A percentile compares a stretch with the other conserved stretches of the same genome.
phyloP scores from a whole-genome alignment of 2,329 filamentous ascomycete genomes.

The Talaromyces albobiverticillius region DNA sequence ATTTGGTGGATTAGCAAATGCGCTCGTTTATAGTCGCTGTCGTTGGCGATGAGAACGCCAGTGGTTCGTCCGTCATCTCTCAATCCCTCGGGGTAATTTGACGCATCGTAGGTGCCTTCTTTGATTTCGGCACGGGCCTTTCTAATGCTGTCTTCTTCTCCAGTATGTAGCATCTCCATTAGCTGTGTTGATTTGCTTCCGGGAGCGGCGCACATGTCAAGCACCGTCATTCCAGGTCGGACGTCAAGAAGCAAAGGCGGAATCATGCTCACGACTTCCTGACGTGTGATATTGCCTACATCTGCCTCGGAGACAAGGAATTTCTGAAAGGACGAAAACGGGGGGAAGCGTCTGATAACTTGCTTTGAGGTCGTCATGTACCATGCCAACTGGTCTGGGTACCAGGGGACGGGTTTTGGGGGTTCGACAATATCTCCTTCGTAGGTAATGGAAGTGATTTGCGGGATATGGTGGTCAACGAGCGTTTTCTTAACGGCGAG shows the following conservation, averaged over 20 bases:
- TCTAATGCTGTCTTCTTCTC: conserved; percentile 82
- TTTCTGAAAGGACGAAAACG: conserved; percentile 94
- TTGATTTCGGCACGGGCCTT: conserved; percentile 66
- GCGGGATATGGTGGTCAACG: conserved; percentile 82
- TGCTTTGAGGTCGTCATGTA: conserved; percentile 98
- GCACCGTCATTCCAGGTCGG: conserved; percentile 82
- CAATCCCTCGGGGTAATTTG: conserved; percentile 50
- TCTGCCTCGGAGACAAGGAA: conserved; percentile 97
- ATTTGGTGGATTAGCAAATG: conserved; percentile 98
- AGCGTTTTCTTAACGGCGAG: conserved; percentile 85
- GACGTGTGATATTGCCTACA: conserved; percentile 94
- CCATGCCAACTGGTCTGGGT: conserved; percentile 92
- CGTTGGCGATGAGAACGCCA: conserved; percentile 90
- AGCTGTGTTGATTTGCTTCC: conserved; percentile 96
- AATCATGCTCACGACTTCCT: conserved; percentile 99
- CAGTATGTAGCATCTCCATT: conserved; percentile 87
- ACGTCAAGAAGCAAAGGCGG: conserved; percentile 91
- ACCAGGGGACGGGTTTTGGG: conserved; percentile 81
- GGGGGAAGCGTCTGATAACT: conserved; percentile 86
- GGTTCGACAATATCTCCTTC: conserved; percentile 81
- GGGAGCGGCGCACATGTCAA: conserved; percentile 95
- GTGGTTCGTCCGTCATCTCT: conserved; percentile 83
- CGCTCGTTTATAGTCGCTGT: conserved; percentile 92
- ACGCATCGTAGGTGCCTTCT: conserved; percentile 54
- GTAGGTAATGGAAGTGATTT: conserved; percentile 80